phyloP scores from a whole-genome alignment of 129 eudicot genomes.

The Flaveria linearis region DNA sequence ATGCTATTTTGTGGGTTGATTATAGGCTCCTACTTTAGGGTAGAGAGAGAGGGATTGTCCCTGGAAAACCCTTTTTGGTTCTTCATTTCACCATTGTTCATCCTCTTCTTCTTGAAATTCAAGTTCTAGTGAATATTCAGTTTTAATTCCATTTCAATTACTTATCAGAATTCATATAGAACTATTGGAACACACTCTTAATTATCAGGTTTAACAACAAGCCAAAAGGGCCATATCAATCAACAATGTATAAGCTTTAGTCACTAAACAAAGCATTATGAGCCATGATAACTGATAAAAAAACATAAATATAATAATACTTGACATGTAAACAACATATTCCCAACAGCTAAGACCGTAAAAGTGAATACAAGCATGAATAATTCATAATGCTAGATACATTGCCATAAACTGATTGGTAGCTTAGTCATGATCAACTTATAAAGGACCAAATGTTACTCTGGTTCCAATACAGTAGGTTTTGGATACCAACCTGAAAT shows the following conservation, averaged over 20 bases:
- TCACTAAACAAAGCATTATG: background rate
- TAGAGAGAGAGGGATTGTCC: no score
- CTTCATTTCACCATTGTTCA: no score
- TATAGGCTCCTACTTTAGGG: no score
- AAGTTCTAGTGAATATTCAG: no score
- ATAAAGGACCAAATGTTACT: slow-evolving; percentile 5
- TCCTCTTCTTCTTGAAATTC: no score
- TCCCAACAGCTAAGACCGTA: background rate
- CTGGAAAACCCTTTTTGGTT: no score
- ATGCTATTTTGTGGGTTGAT: no score
- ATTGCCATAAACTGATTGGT: slow-evolving; percentile 19
- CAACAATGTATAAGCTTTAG: background rate
- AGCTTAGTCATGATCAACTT: slow-evolving; percentile 19
- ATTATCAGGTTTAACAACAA: background rate
- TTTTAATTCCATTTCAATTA: no score
- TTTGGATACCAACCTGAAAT: slow-evolving; percentile 16
- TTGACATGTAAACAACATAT: background rate
- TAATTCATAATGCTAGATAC: background rate
- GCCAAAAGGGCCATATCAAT: background rate
- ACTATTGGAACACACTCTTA: background rate
- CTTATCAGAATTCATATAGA: no score
- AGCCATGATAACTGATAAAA: background rate
- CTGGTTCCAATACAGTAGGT: background rate
- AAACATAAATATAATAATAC: background rate
- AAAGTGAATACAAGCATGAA: background rate